Percentiles rank a stretch among this genome's conserved stretches.
Evolutionary conservation across 2,329 filamentous ascomycete species (phyloP).

Genomic region (Magnaporthales sp.): DNA sequence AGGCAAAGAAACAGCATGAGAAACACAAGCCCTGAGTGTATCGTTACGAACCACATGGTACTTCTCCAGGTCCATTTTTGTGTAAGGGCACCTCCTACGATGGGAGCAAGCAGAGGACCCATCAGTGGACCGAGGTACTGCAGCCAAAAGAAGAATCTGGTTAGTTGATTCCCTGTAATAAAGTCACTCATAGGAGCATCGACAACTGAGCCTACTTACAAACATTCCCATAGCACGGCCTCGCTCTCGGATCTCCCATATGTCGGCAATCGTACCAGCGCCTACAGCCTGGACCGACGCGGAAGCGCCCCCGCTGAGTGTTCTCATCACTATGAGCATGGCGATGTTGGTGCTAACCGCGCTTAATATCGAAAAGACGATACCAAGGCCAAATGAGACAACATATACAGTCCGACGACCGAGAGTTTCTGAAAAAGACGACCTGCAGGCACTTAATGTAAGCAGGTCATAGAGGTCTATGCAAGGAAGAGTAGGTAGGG

Average conservation of each 20-base stretch:
- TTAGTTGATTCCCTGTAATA: not conserved
- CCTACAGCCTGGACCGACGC: conserved; percentile 78
- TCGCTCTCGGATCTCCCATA: conserved; percentile 66
- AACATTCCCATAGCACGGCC: conserved; percentile 77
- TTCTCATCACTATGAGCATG: conserved; percentile 71
- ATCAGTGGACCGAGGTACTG: conserved; percentile 66
- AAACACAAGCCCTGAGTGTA: conserved; percentile 55
- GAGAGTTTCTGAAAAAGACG: conserved; percentile 64
- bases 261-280: conserved; percentile 73
- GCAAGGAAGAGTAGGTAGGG: not conserved
- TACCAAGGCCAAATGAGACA: conserved; percentile 62
- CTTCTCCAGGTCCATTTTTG: conserved; percentile 64
- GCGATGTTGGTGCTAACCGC: conserved; percentile 61
- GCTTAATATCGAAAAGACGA: conserved; percentile 60
- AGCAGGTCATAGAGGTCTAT: not conserved
- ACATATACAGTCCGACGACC: conserved; percentile 76
- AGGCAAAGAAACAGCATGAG: conserved; percentile 50
- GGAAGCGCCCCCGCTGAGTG: conserved; percentile 66
- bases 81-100: conserved; percentile 66
- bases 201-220: not conserved
- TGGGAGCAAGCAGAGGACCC: conserved; percentile 66
- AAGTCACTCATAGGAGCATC: not conserved
- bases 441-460: conserved; percentile 24
- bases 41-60: conserved; percentile 69
- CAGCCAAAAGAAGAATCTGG: not conserved